A percentile compares a stretch with the other conserved stretches of the same genome.
Conservation (phyloP, 306 rosid genomes). For the Amphicarpaea edgeworthii region DNA sequence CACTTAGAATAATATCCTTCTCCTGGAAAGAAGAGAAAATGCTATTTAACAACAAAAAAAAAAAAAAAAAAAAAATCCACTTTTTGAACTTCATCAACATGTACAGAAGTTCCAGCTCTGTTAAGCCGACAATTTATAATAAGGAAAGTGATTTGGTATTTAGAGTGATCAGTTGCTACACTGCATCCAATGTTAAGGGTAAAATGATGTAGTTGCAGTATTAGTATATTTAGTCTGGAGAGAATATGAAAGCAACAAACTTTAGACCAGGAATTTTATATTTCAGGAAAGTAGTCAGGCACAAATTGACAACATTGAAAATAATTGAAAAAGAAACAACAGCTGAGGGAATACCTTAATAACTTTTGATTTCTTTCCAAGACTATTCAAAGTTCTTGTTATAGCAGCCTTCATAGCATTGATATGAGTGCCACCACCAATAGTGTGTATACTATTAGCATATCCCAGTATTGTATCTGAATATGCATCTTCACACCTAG, state of each 20-base stretch:
- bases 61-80: conserved; percentile 30
- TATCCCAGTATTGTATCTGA: conserved; percentile 96
- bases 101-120: conserved; percentile 1
- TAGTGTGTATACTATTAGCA: conserved; percentile 96
- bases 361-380: conserved; percentile 87
- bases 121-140: not conserved
- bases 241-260: conserved; percentile 4
- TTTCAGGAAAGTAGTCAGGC: conserved; percentile 21
- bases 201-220: conserved; percentile 12
- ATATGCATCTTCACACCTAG: conserved; percentile 97
- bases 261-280: conserved; percentile 7
- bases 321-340: not conserved
- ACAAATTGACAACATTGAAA: not conserved
- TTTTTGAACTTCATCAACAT: conserved; percentile 16
- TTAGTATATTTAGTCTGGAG: too few relatives aligned
- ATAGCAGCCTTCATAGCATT: conserved; percentile 92
- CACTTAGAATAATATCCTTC: conserved; percentile 86
- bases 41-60: conserved; percentile 21
- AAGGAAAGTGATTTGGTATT: not conserved
- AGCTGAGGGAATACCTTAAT: conserved; percentile 68
- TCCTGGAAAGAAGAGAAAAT: conserved; percentile 66
- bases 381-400: conserved; percentile 87
- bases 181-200: conserved; percentile 4
- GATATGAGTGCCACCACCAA: conserved; percentile 96
- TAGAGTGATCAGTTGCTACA: not conserved